Conservation (phyloP, 495 filamentous ascomycete species). For the Cercophora sp. region DNA sequence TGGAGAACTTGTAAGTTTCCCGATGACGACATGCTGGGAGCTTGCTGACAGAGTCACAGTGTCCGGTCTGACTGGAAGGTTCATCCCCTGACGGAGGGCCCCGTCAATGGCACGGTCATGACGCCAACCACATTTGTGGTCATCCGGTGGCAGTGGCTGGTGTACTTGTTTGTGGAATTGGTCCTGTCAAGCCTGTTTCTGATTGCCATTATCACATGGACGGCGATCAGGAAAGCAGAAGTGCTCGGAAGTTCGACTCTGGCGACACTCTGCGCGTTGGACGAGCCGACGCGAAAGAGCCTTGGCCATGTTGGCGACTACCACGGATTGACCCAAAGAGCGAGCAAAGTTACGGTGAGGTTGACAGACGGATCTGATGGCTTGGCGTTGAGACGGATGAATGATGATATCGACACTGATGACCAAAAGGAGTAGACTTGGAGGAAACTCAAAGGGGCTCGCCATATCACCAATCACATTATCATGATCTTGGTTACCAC, state of each 20-base stretch:
- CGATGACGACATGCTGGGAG: neutral
- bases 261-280: neutral
- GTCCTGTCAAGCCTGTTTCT: neutral
- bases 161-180: neutral
- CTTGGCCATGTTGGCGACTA: slow-evolving; percentile 4
- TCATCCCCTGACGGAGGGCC: neutral
- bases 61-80: slow-evolving; percentile 1
- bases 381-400: too few relatives aligned
- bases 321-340: neutral
- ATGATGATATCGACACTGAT: too few relatives aligned
- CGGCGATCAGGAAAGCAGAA: neutral
- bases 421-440: too few relatives aligned
- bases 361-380: too few relatives aligned
- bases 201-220: neutral
- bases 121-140: neutral
- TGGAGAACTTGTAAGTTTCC: slow-evolving; percentile 1
- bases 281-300: neutral
- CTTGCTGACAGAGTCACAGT: neutral
- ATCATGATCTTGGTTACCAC: too few relatives aligned
- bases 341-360: too few relatives aligned
- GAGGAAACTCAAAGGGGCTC: too few relatives aligned
- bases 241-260: neutral
- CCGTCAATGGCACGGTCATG: neutral
- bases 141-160: slow-evolving; percentile 2
- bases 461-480: too few relatives aligned